Conservation (phyloP, 805 yeast species). For the Candida orba region DNA sequence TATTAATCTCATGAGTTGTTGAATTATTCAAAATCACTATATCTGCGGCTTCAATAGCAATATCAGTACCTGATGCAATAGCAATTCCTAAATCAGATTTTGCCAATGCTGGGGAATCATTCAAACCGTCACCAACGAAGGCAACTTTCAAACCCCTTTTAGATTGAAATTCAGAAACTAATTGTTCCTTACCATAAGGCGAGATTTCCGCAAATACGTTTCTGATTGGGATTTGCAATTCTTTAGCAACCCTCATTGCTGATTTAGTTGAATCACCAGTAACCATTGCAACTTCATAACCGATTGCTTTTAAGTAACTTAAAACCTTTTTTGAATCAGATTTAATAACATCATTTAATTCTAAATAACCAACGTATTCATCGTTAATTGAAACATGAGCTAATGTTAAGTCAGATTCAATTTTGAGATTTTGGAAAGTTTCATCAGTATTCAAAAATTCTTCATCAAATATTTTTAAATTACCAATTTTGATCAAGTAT, state of each 20-base stretch:
- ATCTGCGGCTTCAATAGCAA: constrained; percentile 96
- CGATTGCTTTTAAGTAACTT: constrained; percentile 40
- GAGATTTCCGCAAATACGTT: constrained; percentile 70
- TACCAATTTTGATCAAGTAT: constrained; percentile 48
- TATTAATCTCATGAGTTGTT: not conserved
- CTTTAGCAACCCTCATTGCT: constrained; percentile 56
- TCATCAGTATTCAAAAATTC: constrained; percentile 12
- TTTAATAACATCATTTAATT: constrained; percentile 61
- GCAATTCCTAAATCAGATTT: constrained; percentile 88
- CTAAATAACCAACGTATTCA: constrained; percentile 54
- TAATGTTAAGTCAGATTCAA: constrained; percentile 34
- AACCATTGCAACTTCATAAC: constrained; percentile 70
- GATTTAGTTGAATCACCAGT: constrained; percentile 76
- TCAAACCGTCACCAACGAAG: constrained; percentile 96
- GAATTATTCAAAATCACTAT: constrained; percentile 58
- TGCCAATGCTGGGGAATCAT: constrained; percentile 94
- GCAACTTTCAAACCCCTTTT: constrained; percentile 46
- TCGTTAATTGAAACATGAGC: constrained; percentile 55
- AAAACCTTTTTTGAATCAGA: constrained; percentile 58
- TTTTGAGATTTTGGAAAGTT: constrained; percentile 13
- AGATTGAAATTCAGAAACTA: constrained; percentile 50
- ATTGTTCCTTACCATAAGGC: constrained; percentile 69
- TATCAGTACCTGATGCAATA: constrained; percentile 87
- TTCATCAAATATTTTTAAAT: constrained; percentile 19
- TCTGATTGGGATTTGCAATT: constrained; percentile 56